Evolutionary conservation across 345 rosid species (phyloP).

Genomic region (Sisymbrium irio): DNA sequence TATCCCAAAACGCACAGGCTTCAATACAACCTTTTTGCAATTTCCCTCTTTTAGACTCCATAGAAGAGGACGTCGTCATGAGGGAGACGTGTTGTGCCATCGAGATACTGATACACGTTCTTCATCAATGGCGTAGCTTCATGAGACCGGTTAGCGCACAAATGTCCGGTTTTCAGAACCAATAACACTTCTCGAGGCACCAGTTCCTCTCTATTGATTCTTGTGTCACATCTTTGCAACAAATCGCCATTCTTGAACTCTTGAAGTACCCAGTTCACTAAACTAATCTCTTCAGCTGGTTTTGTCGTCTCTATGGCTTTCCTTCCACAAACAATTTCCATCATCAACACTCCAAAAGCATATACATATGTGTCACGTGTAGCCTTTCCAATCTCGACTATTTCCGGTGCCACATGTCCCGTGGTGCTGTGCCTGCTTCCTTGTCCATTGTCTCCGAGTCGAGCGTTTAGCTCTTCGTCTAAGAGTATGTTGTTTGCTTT

Average conservation of each 20-base stretch:
- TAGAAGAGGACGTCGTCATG: no score
- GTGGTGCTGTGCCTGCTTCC: constrained; percentile 35
- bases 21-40: background rate
- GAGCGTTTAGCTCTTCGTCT: constrained; percentile 41
- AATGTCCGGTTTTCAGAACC: constrained; percentile 39
- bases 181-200: constrained; percentile 34
- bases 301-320: constrained; percentile 37
- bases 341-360: constrained; percentile 45
- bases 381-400: constrained; percentile 30
- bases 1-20: background rate
- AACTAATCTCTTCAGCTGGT: constrained; percentile 27
- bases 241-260: constrained; percentile 32
- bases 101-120: no score
- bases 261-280: constrained; percentile 43
- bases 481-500: constrained; percentile 49
- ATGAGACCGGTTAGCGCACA: no score
- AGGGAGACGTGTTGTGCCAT: no score
- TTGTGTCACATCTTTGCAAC: constrained; percentile 27
- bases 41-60: no score
- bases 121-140: no score
- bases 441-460: constrained; percentile 53
- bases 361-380: constrained; percentile 42
- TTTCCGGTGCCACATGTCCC: constrained; percentile 52
- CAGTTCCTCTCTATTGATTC: constrained; percentile 27
- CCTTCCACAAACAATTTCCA: constrained; percentile 50